Base-by-base conservation (phyloP, 169 alveolate species). In the Plasmodium ovale region DNA sequence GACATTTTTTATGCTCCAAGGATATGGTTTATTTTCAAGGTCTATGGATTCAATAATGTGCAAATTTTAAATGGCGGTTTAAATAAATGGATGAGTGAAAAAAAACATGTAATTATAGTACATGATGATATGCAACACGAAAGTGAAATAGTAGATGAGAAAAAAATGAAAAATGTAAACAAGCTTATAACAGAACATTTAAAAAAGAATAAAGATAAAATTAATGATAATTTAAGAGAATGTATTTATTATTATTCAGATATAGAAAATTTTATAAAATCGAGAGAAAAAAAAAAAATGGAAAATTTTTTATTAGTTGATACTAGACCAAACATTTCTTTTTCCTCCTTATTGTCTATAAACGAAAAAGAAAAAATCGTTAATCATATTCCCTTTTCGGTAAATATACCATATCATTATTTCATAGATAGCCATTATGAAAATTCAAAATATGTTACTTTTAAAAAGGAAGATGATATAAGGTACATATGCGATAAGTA, bases 1-100 rank as follows among this genome's bases (percentile, higher is more conserved):
- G 88, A 74, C 21, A 74, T 74, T 39, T 74, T 74, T 49, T 74
- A 74, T 60, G 25, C 88, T 51, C 88, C 88, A 10, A 74, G 88
- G 62, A 59, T 74, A 1, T 74, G 88, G 88, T 62, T 74, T 65
- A 74, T 74, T 42, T 74, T 74, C 53, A 74, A 74, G 62, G 47
- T 74, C n/a, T 47, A 37, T 51, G 71, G 89, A 10, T 79, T 79
- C 35, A 68, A 62, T n/a, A 79, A 54, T 42, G 60, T 79, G 23
- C 19, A 62, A 19, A 51, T 79, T 64, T 64, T 79, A 79, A 79
- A 79, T 65, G 89, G 82, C 27, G 89, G 89, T 35, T 79, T 79
- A 70, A 79, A 79, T 64, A 79, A 79, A 65, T 79, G 89, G 82
- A 25, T 79, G 23, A 49, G 42, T 35, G 89, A 79, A 51, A 37